Percentiles rank a stretch among this genome's conserved stretches.
Evolutionary conservation across 2,329 filamentous ascomycete species (phyloP).

Genomic region (Neoascochyta sp.): DNA sequence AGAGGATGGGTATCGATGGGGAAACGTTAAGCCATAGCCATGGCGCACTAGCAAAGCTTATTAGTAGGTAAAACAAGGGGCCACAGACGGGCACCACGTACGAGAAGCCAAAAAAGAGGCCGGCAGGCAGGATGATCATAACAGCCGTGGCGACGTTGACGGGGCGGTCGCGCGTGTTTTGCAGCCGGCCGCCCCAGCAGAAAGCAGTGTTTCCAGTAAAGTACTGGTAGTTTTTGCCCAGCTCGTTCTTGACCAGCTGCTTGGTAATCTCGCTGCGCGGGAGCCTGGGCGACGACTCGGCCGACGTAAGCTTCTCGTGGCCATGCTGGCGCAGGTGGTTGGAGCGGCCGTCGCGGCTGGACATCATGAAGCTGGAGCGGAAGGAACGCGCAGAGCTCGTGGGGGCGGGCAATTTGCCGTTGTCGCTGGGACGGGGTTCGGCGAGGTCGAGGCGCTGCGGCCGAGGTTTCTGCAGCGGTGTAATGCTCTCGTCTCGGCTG

Average conservation of each 20-base stretch:
- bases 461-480: slow-evolving; percentile 64
- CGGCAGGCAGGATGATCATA: slow-evolving; percentile 71
- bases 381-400: slow-evolving; percentile 73
- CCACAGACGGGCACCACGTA: slow-evolving; percentile 36
- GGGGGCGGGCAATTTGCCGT: slow-evolving; percentile 55
- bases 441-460: slow-evolving; percentile 58
- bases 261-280: slow-evolving; percentile 43
- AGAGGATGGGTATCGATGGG: slow-evolving; percentile 82
- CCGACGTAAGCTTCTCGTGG: slow-evolving; percentile 80
- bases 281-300: slow-evolving; percentile 69
- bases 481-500: slow-evolving; percentile 72
- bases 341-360: slow-evolving; percentile 52
- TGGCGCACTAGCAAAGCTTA: slow-evolving; percentile 53
- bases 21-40: slow-evolving; percentile 85
- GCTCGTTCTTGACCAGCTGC: slow-evolving; percentile 40
- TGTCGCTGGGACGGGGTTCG: slow-evolving; percentile 55
- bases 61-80: slow-evolving; percentile 8
- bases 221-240: slow-evolving; percentile 81
- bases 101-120: slow-evolving; percentile 82
- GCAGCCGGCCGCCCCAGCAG: slow-evolving; percentile 76
- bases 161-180: slow-evolving; percentile 82
- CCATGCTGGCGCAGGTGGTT: slow-evolving; percentile 51
- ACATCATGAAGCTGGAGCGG: slow-evolving; percentile 68
- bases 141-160: slow-evolving; percentile 85
- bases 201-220: slow-evolving; percentile 93